These are phyloP conservation scores for Stachybotrys echinatus DNA, from an alignment of 2,329 filamentous ascomycete species.

Conservation along the genomic window DNA sequence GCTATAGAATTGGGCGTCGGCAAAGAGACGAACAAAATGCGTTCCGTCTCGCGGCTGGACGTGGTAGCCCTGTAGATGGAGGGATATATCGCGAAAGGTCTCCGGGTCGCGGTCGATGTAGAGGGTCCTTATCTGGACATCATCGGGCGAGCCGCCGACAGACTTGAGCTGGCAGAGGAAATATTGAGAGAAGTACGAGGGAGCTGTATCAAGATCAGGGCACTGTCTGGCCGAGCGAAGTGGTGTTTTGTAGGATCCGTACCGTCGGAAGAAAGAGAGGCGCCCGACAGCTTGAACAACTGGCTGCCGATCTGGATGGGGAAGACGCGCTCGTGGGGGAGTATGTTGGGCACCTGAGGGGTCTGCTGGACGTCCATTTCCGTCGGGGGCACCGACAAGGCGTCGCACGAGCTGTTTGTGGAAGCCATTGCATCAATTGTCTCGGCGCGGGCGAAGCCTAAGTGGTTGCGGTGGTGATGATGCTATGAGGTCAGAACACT, in stretches of 20 bases:
- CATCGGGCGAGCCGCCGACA: conserved; percentile 54
- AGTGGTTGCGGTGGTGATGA: no score
- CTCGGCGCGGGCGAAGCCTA: not conserved
- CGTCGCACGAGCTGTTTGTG: conserved; percentile 17
- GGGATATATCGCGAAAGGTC: conserved; percentile 83
- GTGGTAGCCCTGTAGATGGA: conserved; percentile 91
- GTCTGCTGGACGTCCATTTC: conserved; percentile 24
- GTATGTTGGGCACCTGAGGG: conserved; percentile 47
- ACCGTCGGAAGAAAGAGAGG: conserved; percentile 70
- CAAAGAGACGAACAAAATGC: conserved; percentile 89
- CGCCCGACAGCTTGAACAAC: conserved; percentile 68
- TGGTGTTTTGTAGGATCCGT: no score
- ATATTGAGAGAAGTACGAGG: conserved; percentile 94
- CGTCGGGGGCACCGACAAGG: conserved; percentile 3
- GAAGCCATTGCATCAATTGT: conserved; percentile 16
- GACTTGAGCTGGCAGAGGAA: conserved; percentile 75
- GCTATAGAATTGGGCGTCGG: conserved; percentile 92
- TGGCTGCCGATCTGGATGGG: conserved; percentile 69
- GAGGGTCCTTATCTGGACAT: conserved; percentile 63
- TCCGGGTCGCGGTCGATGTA: conserved; percentile 92
- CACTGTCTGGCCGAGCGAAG: no score
- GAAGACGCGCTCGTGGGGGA: conserved; percentile 69
- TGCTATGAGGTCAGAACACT: no score
- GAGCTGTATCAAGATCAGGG: conserved; percentile 67
- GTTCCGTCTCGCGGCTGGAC: conserved; percentile 73